Base-by-base conservation (phyloP, 1,139 yeast species). In the Geotrichum histeridarum region DNA sequence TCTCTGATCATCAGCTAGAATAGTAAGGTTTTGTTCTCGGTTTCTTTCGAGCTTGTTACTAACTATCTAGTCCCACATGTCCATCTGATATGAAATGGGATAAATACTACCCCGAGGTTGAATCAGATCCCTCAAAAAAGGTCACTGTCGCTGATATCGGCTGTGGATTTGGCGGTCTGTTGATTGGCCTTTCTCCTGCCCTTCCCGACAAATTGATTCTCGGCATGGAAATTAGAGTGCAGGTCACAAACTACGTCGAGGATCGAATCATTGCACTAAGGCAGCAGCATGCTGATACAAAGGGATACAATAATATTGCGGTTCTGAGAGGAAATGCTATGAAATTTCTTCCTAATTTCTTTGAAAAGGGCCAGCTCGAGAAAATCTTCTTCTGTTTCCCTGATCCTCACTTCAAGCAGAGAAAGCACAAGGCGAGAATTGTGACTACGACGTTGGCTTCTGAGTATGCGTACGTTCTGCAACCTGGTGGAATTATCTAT, bases 351-450 rank as follows among this genome's bases (percentile, higher is more conserved):
- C 98, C 99, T 35, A 93, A 93, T 70, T 93, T 94, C 70, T 93
- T 94, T 73, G 75, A 77, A 55, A 84, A 85, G 69, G 83, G 84
- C 5, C 77, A 72, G 69, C 75, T 93, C 53, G 81, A 84, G 41
- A 93, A 93, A 75, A 87, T 93, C 82, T 93, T 93, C 72, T 93
- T 94, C 74, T 94, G 99, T 71, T 93, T 93, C 79, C 99, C 99
- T 17, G 99, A 93, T 71, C 99, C 99, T 12, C 99, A 94, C 70
- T 93, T 93, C 76, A 93, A 93, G 68, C 96, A 89, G 70, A 80
- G 99, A 65, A 93, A 93, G 70, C 99, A 94, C 72, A 93, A 93
- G 75, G 98, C 98, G 8, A 80, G 99, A 75, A 93, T 93, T 64
- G 82, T 93, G 61, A 91, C 99, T 57, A 84, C 82, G 58, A 93